phyloP scores from a whole-genome alignment of 306 rosid genomes.

The Abrus pulchellus region DNA sequence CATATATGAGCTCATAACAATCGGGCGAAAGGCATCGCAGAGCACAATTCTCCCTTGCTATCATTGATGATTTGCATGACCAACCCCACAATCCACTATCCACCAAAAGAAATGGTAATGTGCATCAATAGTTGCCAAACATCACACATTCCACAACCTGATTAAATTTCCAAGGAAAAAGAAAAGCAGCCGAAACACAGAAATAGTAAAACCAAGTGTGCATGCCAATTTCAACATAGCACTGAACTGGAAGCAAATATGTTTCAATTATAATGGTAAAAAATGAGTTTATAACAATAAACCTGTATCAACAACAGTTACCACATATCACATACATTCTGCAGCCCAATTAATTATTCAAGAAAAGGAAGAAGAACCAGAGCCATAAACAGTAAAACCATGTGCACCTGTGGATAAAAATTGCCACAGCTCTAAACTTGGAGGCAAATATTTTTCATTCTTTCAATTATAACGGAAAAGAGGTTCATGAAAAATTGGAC shows the following conservation, averaged over 20 bases:
- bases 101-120: conserved; percentile 2
- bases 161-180: conserved; percentile 9
- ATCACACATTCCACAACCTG: conserved; percentile 4
- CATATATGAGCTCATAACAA: conserved; percentile 82
- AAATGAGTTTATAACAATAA: background rate
- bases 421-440: conserved; percentile 61
- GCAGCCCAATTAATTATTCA: background rate
- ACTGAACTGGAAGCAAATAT: conserved; percentile 44
- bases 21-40: conserved; percentile 84
- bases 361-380: conserved; percentile 1
- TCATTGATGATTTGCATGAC: conserved; percentile 76
- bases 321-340: conserved; percentile 16
- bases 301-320: background rate
- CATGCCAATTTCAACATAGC: conserved; percentile 69
- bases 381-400: background rate
- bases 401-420: conserved; percentile 56
- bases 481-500: conserved; percentile 28
- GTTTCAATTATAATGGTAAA: background rate
- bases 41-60: conserved; percentile 92
- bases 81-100: conserved; percentile 89
- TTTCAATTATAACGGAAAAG: conserved; percentile 12
- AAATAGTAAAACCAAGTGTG: background rate
- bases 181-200: background rate
- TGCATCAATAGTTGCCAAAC: conserved; percentile 27
- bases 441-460: conserved; percentile 12